Evolutionary conservation across 139 green algal genomes (phyloP).

Genomic region (Picochlorum costavermella): DNA sequence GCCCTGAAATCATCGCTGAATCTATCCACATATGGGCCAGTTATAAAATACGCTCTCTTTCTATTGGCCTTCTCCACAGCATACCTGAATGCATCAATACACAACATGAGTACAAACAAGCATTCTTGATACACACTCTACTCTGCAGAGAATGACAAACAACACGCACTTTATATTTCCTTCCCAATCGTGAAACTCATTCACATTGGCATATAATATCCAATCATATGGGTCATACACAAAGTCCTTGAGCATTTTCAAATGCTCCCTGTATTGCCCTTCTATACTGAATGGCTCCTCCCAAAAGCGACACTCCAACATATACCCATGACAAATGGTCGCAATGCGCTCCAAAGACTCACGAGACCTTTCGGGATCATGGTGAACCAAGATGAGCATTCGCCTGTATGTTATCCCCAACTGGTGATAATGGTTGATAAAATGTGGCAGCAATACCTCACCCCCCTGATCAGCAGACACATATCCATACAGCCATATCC

Average conservation of each 20-base stretch:
- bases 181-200: constrained; percentile 37
- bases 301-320: constrained; percentile 29
- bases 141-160: background rate
- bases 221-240: constrained; percentile 32
- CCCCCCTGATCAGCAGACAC: constrained; percentile 40
- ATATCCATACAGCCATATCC: constrained; percentile 40
- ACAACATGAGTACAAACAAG: too few species aligned
- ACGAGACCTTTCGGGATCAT: constrained; percentile 22
- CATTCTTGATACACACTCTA: too few species aligned
- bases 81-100: constrained; percentile 11
- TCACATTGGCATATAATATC: constrained; percentile 35
- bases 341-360: constrained; percentile 13
- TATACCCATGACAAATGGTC: constrained; percentile 20
- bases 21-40: background rate
- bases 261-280: constrained; percentile 17
- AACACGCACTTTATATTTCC: constrained; percentile 3
- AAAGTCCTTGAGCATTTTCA: constrained; percentile 27
- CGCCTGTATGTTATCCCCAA: constrained; percentile 26
- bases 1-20: background rate
- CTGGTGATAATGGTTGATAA: constrained; percentile 37
- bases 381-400: constrained; percentile 43
- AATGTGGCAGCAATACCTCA: constrained; percentile 34
- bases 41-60: constrained; percentile 5
- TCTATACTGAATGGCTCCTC: constrained; percentile 24
- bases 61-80: constrained; percentile 9